phyloP scores from a whole-genome alignment of 805 yeast genomes.

The Jamesozyma hellenica region DNA sequence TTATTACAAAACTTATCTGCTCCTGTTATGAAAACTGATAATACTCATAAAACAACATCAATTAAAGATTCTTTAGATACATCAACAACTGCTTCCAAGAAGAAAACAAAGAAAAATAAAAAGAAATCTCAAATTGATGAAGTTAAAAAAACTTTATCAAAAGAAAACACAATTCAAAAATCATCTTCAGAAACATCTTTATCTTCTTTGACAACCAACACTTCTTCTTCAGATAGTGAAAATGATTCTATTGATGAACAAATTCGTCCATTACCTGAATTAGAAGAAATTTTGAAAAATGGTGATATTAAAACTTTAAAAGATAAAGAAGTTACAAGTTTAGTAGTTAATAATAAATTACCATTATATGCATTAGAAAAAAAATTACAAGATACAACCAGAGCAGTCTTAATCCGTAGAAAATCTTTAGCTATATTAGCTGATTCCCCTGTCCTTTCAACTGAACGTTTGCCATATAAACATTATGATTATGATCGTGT shows the following conservation, averaged over 20 bases:
- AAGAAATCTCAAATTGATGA: neutral
- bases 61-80: neutral
- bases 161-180: neutral
- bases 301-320: constrained; percentile 60
- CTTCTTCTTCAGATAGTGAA: constrained; percentile 3
- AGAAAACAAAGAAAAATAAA: neutral
- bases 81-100: neutral
- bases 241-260: constrained; percentile 17
- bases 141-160: neutral
- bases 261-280: neutral
- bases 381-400: constrained; percentile 73
- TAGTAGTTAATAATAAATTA: constrained; percentile 65
- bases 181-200: neutral
- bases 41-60: neutral
- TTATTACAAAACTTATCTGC: constrained; percentile 4
- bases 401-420: constrained; percentile 93
- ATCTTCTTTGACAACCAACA: neutral
- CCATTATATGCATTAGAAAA: constrained; percentile 94
- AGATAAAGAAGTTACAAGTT: constrained; percentile 62
- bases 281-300: constrained; percentile 46
- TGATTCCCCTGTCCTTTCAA: constrained; percentile 66
- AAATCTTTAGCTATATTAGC: constrained; percentile 80
- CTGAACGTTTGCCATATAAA: constrained; percentile 64
- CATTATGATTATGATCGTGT: constrained; percentile 91
- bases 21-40: constrained; percentile 1